phyloP scores from a whole-genome alignment of 352 stramenopile species.

The Globisporangium irregulare region DNA sequence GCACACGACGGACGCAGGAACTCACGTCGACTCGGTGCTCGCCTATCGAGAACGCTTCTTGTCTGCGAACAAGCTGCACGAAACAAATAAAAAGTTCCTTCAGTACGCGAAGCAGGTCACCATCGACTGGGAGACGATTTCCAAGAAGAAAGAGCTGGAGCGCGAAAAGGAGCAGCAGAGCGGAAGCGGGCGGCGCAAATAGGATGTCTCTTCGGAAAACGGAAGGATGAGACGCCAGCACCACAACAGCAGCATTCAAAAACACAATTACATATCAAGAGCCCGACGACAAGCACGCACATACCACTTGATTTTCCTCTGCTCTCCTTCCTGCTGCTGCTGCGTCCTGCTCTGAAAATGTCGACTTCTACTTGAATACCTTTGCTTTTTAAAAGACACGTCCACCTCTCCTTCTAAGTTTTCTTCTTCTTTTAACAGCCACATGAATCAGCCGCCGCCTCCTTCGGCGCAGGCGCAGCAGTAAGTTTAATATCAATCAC shows the following conservation, averaged over 20 bases:
- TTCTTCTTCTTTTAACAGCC: constrained; percentile 44
- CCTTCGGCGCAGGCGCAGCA: constrained; percentile 73
- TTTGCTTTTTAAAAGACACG: constrained; percentile 19
- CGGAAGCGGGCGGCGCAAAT: constrained; percentile 51
- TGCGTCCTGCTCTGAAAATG: constrained; percentile 20
- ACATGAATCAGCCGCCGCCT: constrained; percentile 63
- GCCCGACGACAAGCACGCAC: constrained; percentile 18
- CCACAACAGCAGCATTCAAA: not conserved
- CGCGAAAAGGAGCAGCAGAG: constrained; percentile 70
- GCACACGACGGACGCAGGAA: constrained; percentile 80
- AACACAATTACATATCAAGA: constrained; percentile 12
- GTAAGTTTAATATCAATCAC: constrained; percentile 90
- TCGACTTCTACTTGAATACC: constrained; percentile 17
- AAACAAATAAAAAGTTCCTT: constrained; percentile 87
- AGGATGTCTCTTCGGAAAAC: constrained; percentile 7
- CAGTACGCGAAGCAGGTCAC: constrained; percentile 85
- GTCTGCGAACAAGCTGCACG: constrained; percentile 79
- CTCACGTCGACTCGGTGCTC: constrained; percentile 89
- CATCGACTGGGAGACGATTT: constrained; percentile 87
- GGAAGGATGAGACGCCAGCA: not conserved
- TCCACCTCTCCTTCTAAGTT: constrained; percentile 13
- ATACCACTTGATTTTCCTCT: constrained; percentile 25
- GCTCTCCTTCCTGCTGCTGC: constrained; percentile 9
- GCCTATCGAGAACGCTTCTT: constrained; percentile 88
- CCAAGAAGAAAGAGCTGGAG: constrained; percentile 89